phyloP scores from a whole-genome alignment of 768 basidiomycete species.

The Gloeopeniophorella convolvens region DNA sequence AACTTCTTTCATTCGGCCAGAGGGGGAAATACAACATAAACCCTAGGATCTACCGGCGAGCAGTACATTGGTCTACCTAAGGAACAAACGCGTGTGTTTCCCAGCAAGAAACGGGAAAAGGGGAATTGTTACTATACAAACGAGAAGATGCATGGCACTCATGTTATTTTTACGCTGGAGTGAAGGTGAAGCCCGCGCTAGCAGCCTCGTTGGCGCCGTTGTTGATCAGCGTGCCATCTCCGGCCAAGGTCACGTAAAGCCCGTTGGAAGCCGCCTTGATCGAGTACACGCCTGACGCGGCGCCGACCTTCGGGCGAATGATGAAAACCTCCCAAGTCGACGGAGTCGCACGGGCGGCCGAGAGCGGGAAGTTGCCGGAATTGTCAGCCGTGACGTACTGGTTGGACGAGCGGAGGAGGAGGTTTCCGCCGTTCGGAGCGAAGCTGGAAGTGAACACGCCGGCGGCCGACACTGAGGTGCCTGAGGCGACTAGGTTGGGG shows the following conservation, averaged over 20 bases:
- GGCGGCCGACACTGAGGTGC: conserved; percentile 20
- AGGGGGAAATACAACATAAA: too few species aligned
- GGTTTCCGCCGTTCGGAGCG: conserved; percentile 29
- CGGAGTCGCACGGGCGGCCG: conserved; percentile 26
- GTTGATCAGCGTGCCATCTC: conserved; percentile 27
- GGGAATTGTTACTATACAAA: too few species aligned
- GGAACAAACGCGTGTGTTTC: too few species aligned
- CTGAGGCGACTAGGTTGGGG: conserved; percentile 26
- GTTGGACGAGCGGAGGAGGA: conserved; percentile 23
- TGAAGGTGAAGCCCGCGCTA: conserved; percentile 25
- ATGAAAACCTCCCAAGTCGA: conserved; percentile 30
- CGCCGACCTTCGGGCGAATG: conserved; percentile 24
- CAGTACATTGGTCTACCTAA: too few species aligned
- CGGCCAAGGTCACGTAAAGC: conserved; percentile 25
- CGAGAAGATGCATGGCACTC: too few species aligned
- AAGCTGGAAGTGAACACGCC: conserved; percentile 27
- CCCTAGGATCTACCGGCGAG: too few species aligned
- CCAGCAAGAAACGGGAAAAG: too few species aligned
- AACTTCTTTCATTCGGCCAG: too few species aligned
- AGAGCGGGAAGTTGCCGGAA: conserved; percentile 26
- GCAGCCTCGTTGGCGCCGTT: conserved; percentile 23
- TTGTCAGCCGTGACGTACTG: conserved; percentile 31
- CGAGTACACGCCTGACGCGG: conserved; percentile 27
- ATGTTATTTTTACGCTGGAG: too few species aligned
- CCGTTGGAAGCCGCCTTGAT: conserved; percentile 30